phyloP scores from a whole-genome alignment of 164 flowering plant species.

The Dillenia turbinata region DNA sequence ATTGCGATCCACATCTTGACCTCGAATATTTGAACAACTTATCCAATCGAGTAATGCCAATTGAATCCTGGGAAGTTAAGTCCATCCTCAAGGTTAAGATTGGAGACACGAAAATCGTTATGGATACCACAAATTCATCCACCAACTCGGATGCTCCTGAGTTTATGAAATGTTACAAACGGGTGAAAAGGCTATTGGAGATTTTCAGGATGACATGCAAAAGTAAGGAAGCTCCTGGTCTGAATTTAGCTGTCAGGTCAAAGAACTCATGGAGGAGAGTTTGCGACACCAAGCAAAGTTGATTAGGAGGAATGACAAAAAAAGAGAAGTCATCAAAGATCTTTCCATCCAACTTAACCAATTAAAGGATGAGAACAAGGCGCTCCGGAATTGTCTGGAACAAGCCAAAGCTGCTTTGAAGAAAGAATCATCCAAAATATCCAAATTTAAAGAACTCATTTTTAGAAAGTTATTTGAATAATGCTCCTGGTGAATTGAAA shows the following conservation, averaged over 20 bases:
- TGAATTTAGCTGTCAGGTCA: conserved; percentile 20
- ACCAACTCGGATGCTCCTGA: not conserved
- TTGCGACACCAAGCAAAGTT: conserved; percentile 34
- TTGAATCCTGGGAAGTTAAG: not conserved
- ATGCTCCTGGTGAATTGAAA: conserved; percentile 4
- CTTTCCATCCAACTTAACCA: conserved; percentile 20
- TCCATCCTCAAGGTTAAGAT: not conserved
- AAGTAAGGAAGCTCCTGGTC: conserved; percentile 12
- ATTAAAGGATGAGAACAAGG: conserved; percentile 30
- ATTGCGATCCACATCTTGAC: conserved; percentile 1
- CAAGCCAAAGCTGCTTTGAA: conserved; percentile 16
- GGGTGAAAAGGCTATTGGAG: not conserved
- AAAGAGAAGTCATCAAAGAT: conserved; percentile 32
- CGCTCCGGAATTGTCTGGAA: conserved; percentile 17
- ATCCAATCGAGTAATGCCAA: conserved; percentile 4
- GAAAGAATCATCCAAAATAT: conserved; percentile 15
- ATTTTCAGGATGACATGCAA: not conserved
- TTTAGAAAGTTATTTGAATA: conserved; percentile 18
- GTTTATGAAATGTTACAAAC: not conserved
- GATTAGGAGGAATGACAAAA: conserved; percentile 41
- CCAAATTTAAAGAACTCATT: conserved; percentile 17
- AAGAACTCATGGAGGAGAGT: conserved; percentile 37
- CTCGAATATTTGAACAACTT: conserved; percentile 6
- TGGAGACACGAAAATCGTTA: not conserved
- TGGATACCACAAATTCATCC: not conserved